A percentile compares a stretch with the other conserved stretches of the same genome.
phyloP scores from a whole-genome alignment of 2,329 filamentous ascomycete species.

The Sclerotinia trifoliorum region DNA sequence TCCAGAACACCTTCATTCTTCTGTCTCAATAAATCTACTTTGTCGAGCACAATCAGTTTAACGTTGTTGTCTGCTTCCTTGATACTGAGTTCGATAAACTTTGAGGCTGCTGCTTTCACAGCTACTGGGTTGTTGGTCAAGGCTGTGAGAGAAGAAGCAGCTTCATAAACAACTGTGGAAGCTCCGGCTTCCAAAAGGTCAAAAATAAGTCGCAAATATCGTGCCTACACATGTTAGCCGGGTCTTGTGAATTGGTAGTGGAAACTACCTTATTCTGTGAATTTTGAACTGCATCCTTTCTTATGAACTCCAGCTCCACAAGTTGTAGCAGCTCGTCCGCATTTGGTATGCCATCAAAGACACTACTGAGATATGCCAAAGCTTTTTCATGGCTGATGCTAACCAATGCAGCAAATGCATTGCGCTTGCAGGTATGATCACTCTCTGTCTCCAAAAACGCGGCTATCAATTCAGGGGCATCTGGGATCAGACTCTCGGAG shows the following conservation, averaged over 20 bases:
- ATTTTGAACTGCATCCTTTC: conserved; percentile 95
- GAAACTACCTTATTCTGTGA: conserved; percentile 79
- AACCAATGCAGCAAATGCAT: conserved; percentile 88
- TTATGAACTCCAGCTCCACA: conserved; percentile 93
- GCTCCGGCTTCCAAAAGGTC: conserved; percentile 90
- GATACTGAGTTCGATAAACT: conserved; percentile 95
- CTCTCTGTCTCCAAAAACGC: conserved; percentile 87
- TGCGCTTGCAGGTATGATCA: conserved; percentile 95
- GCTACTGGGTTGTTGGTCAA: conserved; percentile 96
- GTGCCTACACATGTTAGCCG: conserved; percentile 56
- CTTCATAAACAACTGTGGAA: conserved; percentile 96
- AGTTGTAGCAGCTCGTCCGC: conserved; percentile 91
- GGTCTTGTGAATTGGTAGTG: neutral
- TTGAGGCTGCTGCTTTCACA: conserved; percentile 91
- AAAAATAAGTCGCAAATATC: conserved; percentile 92
- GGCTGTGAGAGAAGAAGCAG: conserved; percentile 88
- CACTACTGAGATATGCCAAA: conserved; percentile 78
- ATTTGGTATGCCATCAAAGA: conserved; percentile 92
- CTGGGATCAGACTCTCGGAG: conserved; percentile 87
- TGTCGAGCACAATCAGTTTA: conserved; percentile 95
- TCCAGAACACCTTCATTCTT: conserved; percentile 90
- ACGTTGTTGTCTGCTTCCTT: conserved; percentile 99
- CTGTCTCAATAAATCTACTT: conserved; percentile 81
- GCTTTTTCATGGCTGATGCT: conserved; percentile 94
- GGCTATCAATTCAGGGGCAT: conserved; percentile 88